These are phyloP conservation scores for Buddleja alternifolia DNA, from an alignment of 257 asterid species.

Conservation along the genomic window DNA sequence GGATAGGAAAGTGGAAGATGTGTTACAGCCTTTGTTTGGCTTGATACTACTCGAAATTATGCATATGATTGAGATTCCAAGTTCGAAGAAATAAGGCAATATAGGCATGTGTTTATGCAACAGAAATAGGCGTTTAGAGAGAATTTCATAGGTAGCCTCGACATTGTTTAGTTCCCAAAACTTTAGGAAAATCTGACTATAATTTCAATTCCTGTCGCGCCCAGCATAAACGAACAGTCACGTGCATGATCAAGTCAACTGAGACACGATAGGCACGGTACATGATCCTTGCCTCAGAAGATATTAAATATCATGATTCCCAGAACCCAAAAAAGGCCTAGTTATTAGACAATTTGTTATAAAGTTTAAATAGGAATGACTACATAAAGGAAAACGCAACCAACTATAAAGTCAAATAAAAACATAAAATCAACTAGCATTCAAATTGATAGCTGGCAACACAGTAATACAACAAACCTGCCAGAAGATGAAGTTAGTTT, in stretches of 20 bases:
- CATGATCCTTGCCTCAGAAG: not conserved
- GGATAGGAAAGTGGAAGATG: not conserved
- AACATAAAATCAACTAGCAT: not conserved
- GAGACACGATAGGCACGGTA: not conserved
- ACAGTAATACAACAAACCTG: conserved; percentile 64
- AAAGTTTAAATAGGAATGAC: not conserved
- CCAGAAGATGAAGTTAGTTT: conserved; percentile 92
- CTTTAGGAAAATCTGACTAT: not conserved
- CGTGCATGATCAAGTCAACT: not conserved
- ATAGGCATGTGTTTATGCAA: not conserved
- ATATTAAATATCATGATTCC: not conserved
- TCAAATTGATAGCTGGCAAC: conserved; percentile 17
- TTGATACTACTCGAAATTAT: not conserved
- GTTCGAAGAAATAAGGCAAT: not conserved
- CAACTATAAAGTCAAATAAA: not conserved
- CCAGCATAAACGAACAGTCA: not conserved
- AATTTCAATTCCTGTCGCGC: conserved; percentile 5
- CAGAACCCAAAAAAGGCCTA: not conserved
- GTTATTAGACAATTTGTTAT: conserved; percentile 3
- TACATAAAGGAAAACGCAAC: not conserved
- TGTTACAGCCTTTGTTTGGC: not conserved
- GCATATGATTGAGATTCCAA: not conserved
- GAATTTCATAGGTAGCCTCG: not conserved
- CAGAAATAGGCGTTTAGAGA: not conserved
- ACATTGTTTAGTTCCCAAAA: not conserved